Percentiles rank a stretch among this genome's conserved stretches.
Conservation (phyloP, 2,329 filamentous ascomycete genomes). For the Cordyceps cicadae region DNA sequence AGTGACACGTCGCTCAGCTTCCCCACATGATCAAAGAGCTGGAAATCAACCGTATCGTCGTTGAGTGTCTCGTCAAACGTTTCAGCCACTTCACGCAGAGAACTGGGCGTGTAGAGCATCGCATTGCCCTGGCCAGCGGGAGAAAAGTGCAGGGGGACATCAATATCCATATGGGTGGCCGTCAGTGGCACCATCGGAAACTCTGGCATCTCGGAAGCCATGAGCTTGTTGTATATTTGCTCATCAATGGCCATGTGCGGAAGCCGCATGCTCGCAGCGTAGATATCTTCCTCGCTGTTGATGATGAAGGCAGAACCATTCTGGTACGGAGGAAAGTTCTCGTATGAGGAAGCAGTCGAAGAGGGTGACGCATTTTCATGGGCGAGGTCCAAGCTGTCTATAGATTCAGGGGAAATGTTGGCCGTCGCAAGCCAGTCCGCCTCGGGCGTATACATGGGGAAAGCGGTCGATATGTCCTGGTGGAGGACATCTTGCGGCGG, state of each 20-base stretch:
- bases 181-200: conserved; percentile 18
- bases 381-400: conserved; percentile 35
- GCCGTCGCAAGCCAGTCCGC: conserved; percentile 36
- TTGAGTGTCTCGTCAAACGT: conserved; percentile 49
- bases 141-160: conserved; percentile 49
- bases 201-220: conserved; percentile 34
- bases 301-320: conserved; percentile 54
- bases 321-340: conserved; percentile 54
- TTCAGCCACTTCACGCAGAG: conserved; percentile 55
- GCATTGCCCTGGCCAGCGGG: conserved; percentile 59
- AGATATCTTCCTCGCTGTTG: conserved; percentile 50
- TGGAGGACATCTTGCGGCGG: conserved; percentile 42
- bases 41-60: conserved; percentile 52
- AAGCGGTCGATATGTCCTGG: conserved; percentile 29
- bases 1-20: conserved; percentile 36
- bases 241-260: conserved; percentile 35
- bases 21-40: conserved; percentile 42
- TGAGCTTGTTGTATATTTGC: conserved; percentile 36
- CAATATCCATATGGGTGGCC: conserved; percentile 13
- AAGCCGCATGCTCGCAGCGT: conserved; percentile 49
- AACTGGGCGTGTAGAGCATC: conserved; percentile 61
- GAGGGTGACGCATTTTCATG: conserved; percentile 28
- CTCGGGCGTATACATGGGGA: conserved; percentile 40
- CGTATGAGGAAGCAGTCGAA: conserved; percentile 27
- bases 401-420: conserved; percentile 22